Conservation (phyloP, 306 rosid genomes). For the Potentilla sterilis region DNA sequence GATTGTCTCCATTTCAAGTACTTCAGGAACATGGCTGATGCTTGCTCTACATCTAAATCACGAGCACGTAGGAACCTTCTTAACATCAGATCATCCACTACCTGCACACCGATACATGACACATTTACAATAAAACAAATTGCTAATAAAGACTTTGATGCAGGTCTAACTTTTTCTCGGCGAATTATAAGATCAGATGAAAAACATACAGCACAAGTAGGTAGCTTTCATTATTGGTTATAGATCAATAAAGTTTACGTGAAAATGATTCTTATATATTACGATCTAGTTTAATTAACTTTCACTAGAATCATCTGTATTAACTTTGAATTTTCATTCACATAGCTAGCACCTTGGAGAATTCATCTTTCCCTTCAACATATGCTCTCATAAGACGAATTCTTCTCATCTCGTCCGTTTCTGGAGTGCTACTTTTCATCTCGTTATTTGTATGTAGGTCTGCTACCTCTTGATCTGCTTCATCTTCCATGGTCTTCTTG, state of each 20-base stretch:
- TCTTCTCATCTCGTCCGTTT: not conserved
- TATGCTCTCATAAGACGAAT: conserved; percentile 2
- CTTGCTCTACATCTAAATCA: conserved; percentile 44
- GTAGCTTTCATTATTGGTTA: not conserved
- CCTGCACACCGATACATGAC: conserved; percentile 34
- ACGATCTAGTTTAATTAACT: not conserved
- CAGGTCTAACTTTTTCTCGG: not conserved
- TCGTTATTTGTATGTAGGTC: not conserved
- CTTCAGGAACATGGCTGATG: conserved; percentile 52
- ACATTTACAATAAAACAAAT: not conserved
- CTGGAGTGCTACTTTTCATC: conserved; percentile 5
- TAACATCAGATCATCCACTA: conserved; percentile 48
- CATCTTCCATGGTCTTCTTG: conserved; percentile 5
- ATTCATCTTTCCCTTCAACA: conserved; percentile 9
- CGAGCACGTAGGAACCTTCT: conserved; percentile 66
- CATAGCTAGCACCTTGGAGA: conserved; percentile 1
- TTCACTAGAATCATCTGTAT: not conserved
- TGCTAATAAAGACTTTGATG: not conserved
- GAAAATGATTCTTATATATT: not conserved
- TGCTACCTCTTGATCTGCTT: not conserved
- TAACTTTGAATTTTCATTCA: not conserved
- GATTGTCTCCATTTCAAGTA: conserved; percentile 54
- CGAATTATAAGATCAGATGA: not conserved
- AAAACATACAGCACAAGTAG: not conserved
- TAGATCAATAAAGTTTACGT: not conserved